Evolutionary conservation across 306 rosid genomes (phyloP).

Genomic region (Trifolium dubium): DNA sequence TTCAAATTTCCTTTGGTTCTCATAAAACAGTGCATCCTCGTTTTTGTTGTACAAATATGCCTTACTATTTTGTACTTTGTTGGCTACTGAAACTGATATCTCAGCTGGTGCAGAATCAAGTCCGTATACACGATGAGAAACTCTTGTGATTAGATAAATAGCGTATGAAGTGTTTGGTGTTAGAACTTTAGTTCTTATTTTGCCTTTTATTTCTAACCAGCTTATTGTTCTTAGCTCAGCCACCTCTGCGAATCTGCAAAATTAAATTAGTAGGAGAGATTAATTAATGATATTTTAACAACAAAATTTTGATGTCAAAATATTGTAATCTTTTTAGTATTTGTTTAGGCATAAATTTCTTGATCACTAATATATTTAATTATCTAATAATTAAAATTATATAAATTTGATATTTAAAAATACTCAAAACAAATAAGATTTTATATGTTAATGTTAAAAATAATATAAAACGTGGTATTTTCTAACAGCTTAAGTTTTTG

Average conservation of each 20-base stretch:
- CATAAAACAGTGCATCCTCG: slow-evolving; percentile 24
- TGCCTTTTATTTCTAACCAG: slow-evolving; percentile 66
- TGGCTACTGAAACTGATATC: slow-evolving; percentile 40
- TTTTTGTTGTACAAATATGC: slow-evolving; percentile 40
- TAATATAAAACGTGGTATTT: too few species aligned
- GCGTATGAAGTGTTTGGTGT: slow-evolving; percentile 58
- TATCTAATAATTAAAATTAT: too few species aligned
- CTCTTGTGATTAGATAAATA: slow-evolving; percentile 59
- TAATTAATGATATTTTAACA: too few species aligned
- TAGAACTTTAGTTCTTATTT: slow-evolving; percentile 45
- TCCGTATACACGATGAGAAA: slow-evolving; percentile 58
- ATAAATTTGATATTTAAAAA: too few species aligned
- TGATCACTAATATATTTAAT: too few species aligned
- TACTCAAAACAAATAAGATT: too few species aligned
- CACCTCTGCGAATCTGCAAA: slow-evolving; percentile 58
- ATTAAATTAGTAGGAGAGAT: background rate
- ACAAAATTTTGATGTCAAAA: too few species aligned
- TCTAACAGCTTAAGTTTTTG: too few species aligned
- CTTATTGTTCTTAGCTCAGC: slow-evolving; percentile 57
- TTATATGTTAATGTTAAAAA: too few species aligned
- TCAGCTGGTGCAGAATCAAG: slow-evolving; percentile 48
- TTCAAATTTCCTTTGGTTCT: slow-evolving; percentile 31
- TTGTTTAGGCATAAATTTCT: too few species aligned
- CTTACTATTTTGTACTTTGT: slow-evolving; percentile 36
- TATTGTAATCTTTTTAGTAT: too few species aligned